These are phyloP conservation scores for Cyanodermella asteris DNA, from an alignment of 2,329 filamentous ascomycete genomes.

Conservation along the genomic window DNA sequence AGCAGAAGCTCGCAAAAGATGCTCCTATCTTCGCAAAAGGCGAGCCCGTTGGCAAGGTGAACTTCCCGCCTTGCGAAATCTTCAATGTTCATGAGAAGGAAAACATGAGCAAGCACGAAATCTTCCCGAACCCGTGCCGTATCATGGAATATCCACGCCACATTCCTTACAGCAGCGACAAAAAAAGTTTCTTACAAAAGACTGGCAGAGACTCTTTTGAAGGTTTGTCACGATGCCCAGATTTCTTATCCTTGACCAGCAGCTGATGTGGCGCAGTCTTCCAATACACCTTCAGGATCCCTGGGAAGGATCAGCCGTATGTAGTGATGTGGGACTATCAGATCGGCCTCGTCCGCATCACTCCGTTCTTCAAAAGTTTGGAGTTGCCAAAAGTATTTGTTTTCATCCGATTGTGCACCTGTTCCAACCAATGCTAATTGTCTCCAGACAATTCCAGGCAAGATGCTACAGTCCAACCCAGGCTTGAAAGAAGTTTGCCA, in stretches of 20 bases:
- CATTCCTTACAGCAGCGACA: slow-evolving; percentile 87
- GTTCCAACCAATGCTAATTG: slow-evolving; percentile 2
- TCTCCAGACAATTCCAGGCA: slow-evolving; percentile 64
- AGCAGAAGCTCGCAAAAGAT: slow-evolving; percentile 43
- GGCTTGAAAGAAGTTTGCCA: slow-evolving; percentile 77
- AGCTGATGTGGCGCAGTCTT: slow-evolving; percentile 35
- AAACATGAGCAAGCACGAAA: slow-evolving; percentile 34
- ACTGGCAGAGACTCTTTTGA: slow-evolving; percentile 77
- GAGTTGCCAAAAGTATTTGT: slow-evolving; percentile 60
- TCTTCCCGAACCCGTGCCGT: slow-evolving; percentile 39
- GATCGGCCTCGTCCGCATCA: slow-evolving; percentile 78
- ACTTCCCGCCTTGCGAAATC: slow-evolving; percentile 51
- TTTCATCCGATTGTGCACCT: background rate
- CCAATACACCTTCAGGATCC: slow-evolving; percentile 59
- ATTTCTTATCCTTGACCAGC: slow-evolving; percentile 1
- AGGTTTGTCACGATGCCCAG: slow-evolving; percentile 30
- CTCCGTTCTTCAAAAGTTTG: slow-evolving; percentile 80
- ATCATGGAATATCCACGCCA: slow-evolving; percentile 43
- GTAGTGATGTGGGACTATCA: slow-evolving; percentile 96
- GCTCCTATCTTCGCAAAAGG: slow-evolving; percentile 39
- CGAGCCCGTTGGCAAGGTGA: slow-evolving; percentile 42
- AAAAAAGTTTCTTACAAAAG: slow-evolving; percentile 70
- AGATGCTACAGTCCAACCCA: slow-evolving; percentile 55
- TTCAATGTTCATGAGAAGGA: slow-evolving; percentile 29
- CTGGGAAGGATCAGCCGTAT: slow-evolving; percentile 35